phyloP scores from a whole-genome alignment of 345 rosid species.

The Pistacia vera region DNA sequence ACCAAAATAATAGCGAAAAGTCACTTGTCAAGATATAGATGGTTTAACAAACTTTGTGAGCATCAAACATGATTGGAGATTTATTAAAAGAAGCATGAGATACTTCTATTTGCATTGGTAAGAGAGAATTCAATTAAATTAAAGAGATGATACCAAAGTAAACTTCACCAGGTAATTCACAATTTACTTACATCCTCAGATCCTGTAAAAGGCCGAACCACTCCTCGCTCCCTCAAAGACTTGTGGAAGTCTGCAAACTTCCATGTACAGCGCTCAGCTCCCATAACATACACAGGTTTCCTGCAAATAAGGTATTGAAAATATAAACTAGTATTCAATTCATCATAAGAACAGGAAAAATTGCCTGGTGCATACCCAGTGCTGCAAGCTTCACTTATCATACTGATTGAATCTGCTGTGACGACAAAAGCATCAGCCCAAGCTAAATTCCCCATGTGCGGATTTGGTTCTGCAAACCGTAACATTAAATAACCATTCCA shows the following conservation, averaged over 20 bases:
- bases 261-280: slow-evolving; percentile 90
- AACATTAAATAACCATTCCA: slow-evolving; percentile 20
- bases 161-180: neutral
- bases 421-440: slow-evolving; percentile 99
- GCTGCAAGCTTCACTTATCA: slow-evolving; percentile 95
- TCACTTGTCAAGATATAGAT: slow-evolving; percentile 2
- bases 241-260: slow-evolving; percentile 84
- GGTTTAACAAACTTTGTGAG: neutral
- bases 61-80: neutral
- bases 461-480: slow-evolving; percentile 72
- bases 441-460: slow-evolving; percentile 91
- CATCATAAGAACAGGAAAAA: slow-evolving; percentile 8
- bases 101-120: neutral
- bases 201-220: slow-evolving; percentile 79
- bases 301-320: slow-evolving; percentile 38
- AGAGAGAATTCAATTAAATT: neutral
- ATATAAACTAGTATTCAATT: neutral
- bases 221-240: slow-evolving; percentile 81
- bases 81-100: neutral
- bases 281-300: slow-evolving; percentile 89
- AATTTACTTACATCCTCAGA: slow-evolving; percentile 84
- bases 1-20: neutral
- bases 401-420: slow-evolving; percentile 93
- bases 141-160: neutral
- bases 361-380: slow-evolving; percentile 68